These are phyloP conservation scores for Claviceps pazoutovae DNA, from an alignment of 2,329 filamentous ascomycete genomes.

Conservation along the genomic window DNA sequence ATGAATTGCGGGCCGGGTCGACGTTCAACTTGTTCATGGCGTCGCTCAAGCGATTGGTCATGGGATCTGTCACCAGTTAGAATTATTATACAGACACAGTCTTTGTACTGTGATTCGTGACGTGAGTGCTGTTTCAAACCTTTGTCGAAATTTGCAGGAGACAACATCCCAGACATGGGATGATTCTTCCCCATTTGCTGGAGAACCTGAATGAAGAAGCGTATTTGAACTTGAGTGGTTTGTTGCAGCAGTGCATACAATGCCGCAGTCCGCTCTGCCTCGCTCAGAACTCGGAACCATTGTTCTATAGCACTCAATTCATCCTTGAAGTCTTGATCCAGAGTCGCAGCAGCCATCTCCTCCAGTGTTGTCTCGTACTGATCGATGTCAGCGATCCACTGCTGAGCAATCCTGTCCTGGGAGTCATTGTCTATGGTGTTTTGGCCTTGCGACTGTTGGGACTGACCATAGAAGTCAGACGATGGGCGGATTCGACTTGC, in stretches of 20 bases:
- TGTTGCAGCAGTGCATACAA: slow-evolving; percentile 93
- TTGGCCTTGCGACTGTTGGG: slow-evolving; percentile 53
- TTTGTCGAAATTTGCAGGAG: slow-evolving; percentile 93
- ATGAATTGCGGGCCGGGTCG: slow-evolving; percentile 73
- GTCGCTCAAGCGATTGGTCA: slow-evolving; percentile 91
- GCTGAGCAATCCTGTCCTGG: slow-evolving; percentile 85
- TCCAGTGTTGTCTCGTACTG: slow-evolving; percentile 98
- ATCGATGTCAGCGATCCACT: slow-evolving; percentile 98
- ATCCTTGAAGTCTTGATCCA: slow-evolving; percentile 99
- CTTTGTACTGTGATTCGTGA: neutral
- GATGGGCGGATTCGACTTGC: slow-evolving; percentile 79
- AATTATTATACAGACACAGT: slow-evolving; percentile 6
- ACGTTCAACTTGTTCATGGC: slow-evolving; percentile 92
- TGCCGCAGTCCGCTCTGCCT: slow-evolving; percentile 89
- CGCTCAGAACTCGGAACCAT: slow-evolving; percentile 96
- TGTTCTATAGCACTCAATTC: slow-evolving; percentile 98
- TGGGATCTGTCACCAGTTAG: slow-evolving; percentile 53
- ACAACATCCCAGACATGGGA: slow-evolving; percentile 90
- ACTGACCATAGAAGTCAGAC: slow-evolving; percentile 83
- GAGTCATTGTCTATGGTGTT: slow-evolving; percentile 61
- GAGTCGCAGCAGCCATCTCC: slow-evolving; percentile 96
- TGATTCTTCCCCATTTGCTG: slow-evolving; percentile 99
- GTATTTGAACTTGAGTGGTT: slow-evolving; percentile 96
- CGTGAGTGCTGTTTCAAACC: slow-evolving; percentile 36
- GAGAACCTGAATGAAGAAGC: slow-evolving; percentile 96